Percentiles rank a stretch among this genome's conserved stretches.
phyloP scores from a whole-genome alignment of 2,329 filamentous ascomycete genomes.

The Sordariomycetes sp. region DNA sequence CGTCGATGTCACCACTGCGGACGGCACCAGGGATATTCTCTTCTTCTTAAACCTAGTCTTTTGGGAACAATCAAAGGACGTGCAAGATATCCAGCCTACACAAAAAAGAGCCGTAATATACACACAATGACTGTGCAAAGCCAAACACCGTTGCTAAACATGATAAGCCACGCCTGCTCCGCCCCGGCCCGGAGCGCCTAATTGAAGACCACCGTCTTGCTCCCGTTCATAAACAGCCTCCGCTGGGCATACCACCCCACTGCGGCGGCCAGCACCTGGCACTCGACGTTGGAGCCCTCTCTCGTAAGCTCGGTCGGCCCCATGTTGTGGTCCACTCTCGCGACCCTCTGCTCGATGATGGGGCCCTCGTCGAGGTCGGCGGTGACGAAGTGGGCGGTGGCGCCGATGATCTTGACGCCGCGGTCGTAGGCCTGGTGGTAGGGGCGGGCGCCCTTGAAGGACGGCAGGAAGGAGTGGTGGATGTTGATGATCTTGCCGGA shows the following conservation, averaged over 20 bases:
- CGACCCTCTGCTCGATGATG: constrained; percentile 78
- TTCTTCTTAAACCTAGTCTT: too few species aligned
- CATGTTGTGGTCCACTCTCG: constrained; percentile 67
- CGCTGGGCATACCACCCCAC: constrained; percentile 79
- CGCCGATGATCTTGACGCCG: constrained; percentile 81
- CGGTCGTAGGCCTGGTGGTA: constrained; percentile 83
- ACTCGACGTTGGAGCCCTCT: constrained; percentile 76
- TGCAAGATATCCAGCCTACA: too few species aligned
- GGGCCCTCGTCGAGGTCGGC: constrained; percentile 78
- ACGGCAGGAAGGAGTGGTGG: constrained; percentile 77
- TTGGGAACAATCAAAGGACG: too few species aligned
- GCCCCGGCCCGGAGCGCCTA: neutral
- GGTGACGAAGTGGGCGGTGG: constrained; percentile 78
- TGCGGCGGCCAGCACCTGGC: constrained; percentile 68
- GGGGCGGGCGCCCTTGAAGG: constrained; percentile 80
- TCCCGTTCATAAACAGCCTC: constrained; percentile 66
- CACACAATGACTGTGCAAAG: neutral
- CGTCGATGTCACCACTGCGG: too few species aligned
- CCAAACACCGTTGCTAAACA: neutral
- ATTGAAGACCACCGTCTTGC: constrained; percentile 70
- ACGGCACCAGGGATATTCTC: too few species aligned
- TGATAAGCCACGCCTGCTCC: neutral
- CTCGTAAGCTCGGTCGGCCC: constrained; percentile 66
- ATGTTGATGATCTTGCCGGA: constrained; percentile 85
- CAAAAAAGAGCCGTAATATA: too few species aligned